Evolutionary conservation across 129 eudicot genomes (phyloP).

Genomic region (Lactuca saligna): DNA sequence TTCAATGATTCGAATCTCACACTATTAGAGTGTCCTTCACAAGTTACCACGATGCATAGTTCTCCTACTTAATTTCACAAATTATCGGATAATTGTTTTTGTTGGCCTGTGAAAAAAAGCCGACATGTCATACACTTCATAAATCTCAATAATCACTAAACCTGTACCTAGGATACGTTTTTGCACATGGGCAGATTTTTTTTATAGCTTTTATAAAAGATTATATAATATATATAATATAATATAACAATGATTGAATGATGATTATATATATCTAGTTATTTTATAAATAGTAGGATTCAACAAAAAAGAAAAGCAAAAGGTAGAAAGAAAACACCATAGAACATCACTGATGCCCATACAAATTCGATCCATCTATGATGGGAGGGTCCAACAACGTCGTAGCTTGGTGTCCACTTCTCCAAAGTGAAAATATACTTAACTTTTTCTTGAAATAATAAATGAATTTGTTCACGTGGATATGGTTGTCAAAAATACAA

Average conservation of each 20-base stretch:
- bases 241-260: background rate
- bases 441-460: background rate
- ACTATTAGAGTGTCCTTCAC: background rate
- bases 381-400: slow-evolving; percentile 28
- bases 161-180: background rate
- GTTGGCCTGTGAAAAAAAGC: too few relatives aligned
- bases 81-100: too few relatives aligned
- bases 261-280: background rate
- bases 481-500: background rate
- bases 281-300: background rate
- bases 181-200: background rate
- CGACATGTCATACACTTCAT: too few relatives aligned
- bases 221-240: too few relatives aligned
- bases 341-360: slow-evolving; percentile 33
- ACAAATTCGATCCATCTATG: slow-evolving; percentile 28
- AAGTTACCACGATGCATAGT: too few relatives aligned
- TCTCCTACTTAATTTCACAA: too few relatives aligned
- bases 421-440: background rate
- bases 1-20: background rate
- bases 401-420: slow-evolving; percentile 7
- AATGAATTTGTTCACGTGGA: slow-evolving; percentile 25
- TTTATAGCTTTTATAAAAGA: too few relatives aligned
- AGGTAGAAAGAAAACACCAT: background rate
- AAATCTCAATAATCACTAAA: too few relatives aligned
- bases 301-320: background rate